Evolutionary conservation across 148 eudicot genomes (phyloP), one percentile per base, ranked within the genome.

Genomic region (Camellia granthamiana): DNA sequence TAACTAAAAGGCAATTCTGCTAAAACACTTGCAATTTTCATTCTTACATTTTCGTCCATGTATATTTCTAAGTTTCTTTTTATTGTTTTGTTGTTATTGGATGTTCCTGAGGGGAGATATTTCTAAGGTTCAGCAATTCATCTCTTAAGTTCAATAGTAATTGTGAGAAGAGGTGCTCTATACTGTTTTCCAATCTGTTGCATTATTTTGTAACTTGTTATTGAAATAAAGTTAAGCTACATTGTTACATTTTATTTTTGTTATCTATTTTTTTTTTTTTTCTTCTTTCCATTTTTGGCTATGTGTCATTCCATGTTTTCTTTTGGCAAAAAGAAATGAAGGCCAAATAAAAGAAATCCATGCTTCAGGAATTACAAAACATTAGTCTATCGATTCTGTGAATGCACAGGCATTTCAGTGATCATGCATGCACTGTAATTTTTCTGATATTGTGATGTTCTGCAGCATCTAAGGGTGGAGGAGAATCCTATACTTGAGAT

Each of bases 401-500:
- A 30, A 30, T 30, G 38, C 16, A 56, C 16, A 10, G 16, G 60
- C 16, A 11, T 56, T 11, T 10, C 13, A 3, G 13, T 56, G 13
- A 11, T 10, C 60, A 8, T 56, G 16, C 13, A 4, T 30, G 80
- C 49, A 38, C 64, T 67, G 61, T 18, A 47, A 68, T 19, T 19
- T 68, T 47, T 78, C 38, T 69, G 11, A 43, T 72, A 42, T 81
- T 68, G 81, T 78, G 74, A 46, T 66, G 77, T 91, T 86, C 74
- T 88, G 90, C 92, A 96, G 99, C 98, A 94, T 90, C 83, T 96
- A 69, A 88, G 98, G 70, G 78, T 96, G 83, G 99, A 96, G 86
- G 99, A 96, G 86, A 96, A 96, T 83, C 99, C 99, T 78, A 94
- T 96, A 68, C 97, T 96, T 67, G 87, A 88, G 84, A 90, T 96